These are phyloP conservation scores for Lachancea waltii DNA, from an alignment of 805 yeast genomes.

Conservation along the genomic window DNA sequence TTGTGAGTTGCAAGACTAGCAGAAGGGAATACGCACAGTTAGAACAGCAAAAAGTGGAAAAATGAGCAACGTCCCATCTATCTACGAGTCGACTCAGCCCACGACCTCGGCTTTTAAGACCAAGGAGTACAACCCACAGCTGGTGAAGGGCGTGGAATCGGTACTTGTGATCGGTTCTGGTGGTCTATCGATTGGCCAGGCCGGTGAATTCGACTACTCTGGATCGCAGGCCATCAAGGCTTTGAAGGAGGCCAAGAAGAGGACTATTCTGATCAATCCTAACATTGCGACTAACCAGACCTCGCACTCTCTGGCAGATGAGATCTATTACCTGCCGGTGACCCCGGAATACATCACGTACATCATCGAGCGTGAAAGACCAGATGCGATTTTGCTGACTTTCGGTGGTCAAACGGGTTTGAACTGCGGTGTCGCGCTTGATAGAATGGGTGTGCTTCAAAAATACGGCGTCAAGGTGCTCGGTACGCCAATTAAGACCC, in stretches of 20 bases:
- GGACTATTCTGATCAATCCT: slow-evolving; percentile 85
- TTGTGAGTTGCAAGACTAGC: no score
- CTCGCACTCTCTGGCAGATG: slow-evolving; percentile 90
- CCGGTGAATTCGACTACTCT: slow-evolving; percentile 96
- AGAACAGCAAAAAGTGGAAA: slow-evolving; percentile 3
- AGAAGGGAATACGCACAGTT: no score
- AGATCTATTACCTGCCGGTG: slow-evolving; percentile 90
- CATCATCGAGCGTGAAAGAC: slow-evolving; percentile 91
- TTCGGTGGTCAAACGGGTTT: slow-evolving; percentile 99
- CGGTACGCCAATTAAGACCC: slow-evolving; percentile 95
- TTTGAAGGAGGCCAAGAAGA: slow-evolving; percentile 78
- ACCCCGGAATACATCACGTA: slow-evolving; percentile 94
- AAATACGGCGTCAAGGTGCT: slow-evolving; percentile 88
- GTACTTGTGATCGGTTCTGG: slow-evolving; percentile 96
- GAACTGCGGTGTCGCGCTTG: slow-evolving; percentile 91
- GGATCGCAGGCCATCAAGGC: slow-evolving; percentile 98
- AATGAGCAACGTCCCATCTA: slow-evolving; percentile 17
- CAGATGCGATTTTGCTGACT: slow-evolving; percentile 92
- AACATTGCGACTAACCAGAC: slow-evolving; percentile 97
- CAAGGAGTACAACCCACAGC: slow-evolving; percentile 26
- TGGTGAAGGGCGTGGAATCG: slow-evolving; percentile 28
- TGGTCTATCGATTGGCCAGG: slow-evolving; percentile 95
- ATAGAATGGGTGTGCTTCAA: slow-evolving; percentile 89
- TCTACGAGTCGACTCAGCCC: slow-evolving; percentile 27
- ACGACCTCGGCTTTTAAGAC: slow-evolving; percentile 30